A percentile compares a stretch with the other conserved stretches of the same genome.
Evolutionary conservation across 1,139 yeast species (phyloP).

Genomic region (Kodamaea anthophila): DNA sequence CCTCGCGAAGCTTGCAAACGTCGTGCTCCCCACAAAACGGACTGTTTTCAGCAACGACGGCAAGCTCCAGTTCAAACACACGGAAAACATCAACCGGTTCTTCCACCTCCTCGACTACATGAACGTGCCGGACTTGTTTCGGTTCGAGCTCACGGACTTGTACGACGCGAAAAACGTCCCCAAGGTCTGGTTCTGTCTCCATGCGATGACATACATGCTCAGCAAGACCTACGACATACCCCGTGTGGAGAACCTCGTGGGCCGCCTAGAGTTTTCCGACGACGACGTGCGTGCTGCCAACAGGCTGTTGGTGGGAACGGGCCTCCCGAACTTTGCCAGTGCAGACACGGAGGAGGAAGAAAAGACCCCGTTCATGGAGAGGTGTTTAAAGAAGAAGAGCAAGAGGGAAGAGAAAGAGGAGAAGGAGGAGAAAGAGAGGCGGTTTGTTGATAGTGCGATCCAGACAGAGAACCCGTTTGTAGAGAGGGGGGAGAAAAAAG

Average conservation of each 20-base stretch:
- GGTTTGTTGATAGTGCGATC: slow-evolving; percentile 12
- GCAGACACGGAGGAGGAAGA: slow-evolving; percentile 22
- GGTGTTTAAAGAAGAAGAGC: slow-evolving; percentile 5
- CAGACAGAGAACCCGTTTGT: slow-evolving; percentile 13
- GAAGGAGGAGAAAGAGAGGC: too few species aligned
- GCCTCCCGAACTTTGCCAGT: slow-evolving; percentile 58
- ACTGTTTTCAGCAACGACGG: slow-evolving; percentile 37
- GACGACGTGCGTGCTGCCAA: slow-evolving; percentile 68
- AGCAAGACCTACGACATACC: slow-evolving; percentile 52
- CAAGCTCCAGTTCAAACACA: slow-evolving; percentile 77
- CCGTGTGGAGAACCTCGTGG: slow-evolving; percentile 57
- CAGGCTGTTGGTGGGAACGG: slow-evolving; percentile 54
- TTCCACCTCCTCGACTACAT: slow-evolving; percentile 65
- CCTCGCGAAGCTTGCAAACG: slow-evolving; percentile 72
- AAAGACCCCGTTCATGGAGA: slow-evolving; percentile 12
- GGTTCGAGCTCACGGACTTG: slow-evolving; percentile 86
- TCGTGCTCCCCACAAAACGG: slow-evolving; percentile 62
- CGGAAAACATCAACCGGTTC: slow-evolving; percentile 87
- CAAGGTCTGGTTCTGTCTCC: slow-evolving; percentile 88
- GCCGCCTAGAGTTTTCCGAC: slow-evolving; percentile 53
- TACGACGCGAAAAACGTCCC: slow-evolving; percentile 92
- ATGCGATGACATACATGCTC: slow-evolving; percentile 75
- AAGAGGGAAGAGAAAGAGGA: neutral
- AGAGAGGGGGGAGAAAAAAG: slow-evolving; percentile 3
- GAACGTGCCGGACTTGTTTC: slow-evolving; percentile 77